phyloP scores from a whole-genome alignment of 2,329 filamentous ascomycete genomes.

The Sporothrix schenckii region DNA sequence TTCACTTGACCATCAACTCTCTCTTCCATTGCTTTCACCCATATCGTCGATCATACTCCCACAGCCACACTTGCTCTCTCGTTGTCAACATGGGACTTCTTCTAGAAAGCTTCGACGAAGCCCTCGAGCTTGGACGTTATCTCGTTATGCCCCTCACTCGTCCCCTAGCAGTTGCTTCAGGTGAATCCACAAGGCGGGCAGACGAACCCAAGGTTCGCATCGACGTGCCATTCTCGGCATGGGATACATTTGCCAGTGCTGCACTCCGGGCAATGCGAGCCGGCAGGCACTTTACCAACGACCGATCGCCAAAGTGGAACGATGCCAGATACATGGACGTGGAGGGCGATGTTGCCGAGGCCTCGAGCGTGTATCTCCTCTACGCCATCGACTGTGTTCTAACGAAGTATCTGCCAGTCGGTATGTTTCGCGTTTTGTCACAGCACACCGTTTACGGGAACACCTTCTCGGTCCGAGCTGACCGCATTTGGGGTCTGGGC shows the following conservation, averaged over 20 bases:
- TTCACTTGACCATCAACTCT: too few species aligned
- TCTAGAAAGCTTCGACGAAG: neutral
- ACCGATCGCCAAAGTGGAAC: neutral
- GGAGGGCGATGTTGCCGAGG: slow-evolving; percentile 2
- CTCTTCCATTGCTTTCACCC: too few species aligned
- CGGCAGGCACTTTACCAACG: neutral
- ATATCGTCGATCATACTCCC: neutral
- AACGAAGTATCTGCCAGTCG: too few species aligned
- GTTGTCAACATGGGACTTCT: neutral
- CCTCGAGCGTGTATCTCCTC: neutral
- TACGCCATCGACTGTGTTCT: too few species aligned
- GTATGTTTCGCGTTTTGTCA: too few species aligned
- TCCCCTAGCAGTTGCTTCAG: neutral
- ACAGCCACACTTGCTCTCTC: too few species aligned
- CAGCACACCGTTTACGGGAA: too few species aligned
- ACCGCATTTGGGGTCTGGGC: too few species aligned
- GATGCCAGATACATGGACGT: neutral
- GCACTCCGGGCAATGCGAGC: neutral
- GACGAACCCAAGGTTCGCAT: neutral
- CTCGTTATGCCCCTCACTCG: neutral
- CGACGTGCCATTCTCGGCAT: neutral
- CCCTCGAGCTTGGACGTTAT: neutral
- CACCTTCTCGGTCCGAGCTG: too few species aligned
- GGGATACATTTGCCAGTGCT: neutral
- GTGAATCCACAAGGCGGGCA: neutral